phyloP scores from a whole-genome alignment of 768 basidiomycete genomes.

The Mycena rosella region DNA sequence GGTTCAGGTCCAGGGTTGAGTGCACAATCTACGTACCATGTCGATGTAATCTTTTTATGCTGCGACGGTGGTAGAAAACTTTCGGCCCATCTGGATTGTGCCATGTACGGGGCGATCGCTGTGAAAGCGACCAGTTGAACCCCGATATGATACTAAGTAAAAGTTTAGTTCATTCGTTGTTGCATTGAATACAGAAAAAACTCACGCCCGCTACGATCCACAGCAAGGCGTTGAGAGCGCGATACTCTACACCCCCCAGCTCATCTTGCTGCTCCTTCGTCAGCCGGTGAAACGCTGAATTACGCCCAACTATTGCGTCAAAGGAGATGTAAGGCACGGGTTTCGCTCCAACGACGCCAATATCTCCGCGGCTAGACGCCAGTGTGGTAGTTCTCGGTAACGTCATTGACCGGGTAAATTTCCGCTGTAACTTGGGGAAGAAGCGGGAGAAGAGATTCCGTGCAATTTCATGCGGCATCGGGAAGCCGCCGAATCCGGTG shows the following conservation, averaged over 20 bases:
- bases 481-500: conserved; percentile 79
- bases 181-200: not conserved
- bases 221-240: conserved; percentile 82
- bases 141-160: conserved; percentile 79
- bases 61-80: conserved; percentile 73
- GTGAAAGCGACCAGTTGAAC: conserved; percentile 77
- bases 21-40: conserved; percentile 64
- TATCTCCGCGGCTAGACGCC: conserved; percentile 55
- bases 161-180: conserved; percentile 15
- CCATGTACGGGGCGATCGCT: conserved; percentile 86
- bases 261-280: conserved; percentile 90
- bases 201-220: conserved; percentile 85
- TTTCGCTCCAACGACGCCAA: conserved; percentile 56
- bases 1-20: not conserved
- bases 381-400: conserved; percentile 79
- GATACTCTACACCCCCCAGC: conserved; percentile 93
- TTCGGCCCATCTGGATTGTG: conserved; percentile 66
- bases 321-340: conserved; percentile 88
- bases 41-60: conserved; percentile 64
- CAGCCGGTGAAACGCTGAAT: conserved; percentile 77
- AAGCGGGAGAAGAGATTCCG: conserved; percentile 62
- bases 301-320: conserved; percentile 85
- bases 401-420: conserved; percentile 78
- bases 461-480: conserved; percentile 73
- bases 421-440: conserved; percentile 74